Conservation (phyloP, 805 yeast genomes). For the Candida oleophila region DNA sequence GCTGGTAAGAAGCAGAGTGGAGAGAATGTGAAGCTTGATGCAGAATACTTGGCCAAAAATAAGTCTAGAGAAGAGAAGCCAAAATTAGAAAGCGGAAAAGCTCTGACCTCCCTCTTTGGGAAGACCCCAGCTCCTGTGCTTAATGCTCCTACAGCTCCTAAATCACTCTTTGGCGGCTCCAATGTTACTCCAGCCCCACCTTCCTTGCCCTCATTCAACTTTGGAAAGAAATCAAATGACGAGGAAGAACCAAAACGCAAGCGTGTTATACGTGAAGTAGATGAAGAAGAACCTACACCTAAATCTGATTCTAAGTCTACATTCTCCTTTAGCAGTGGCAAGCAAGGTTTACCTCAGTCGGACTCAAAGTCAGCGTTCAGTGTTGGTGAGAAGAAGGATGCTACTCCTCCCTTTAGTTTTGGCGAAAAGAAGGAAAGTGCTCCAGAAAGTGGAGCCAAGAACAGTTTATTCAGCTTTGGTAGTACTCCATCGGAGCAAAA, state of each 20-base stretch:
- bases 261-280: background rate
- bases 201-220: background rate
- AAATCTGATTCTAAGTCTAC: background rate
- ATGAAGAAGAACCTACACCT: background rate
- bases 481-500: no score
- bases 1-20: conserved; percentile 1
- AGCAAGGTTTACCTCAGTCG: no score
- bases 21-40: background rate
- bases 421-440: background rate
- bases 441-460: background rate
- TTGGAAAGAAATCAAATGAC: background rate
- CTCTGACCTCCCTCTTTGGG: background rate
- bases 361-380: background rate
- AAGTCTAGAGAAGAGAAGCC: background rate
- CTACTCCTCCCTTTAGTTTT: background rate
- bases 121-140: background rate
- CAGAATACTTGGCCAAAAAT: conserved; percentile 4
- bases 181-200: background rate
- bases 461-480: background rate
- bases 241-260: background rate
- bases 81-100: background rate
- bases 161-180: background rate
- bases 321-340: conserved; percentile 1
- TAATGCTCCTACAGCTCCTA: background rate
- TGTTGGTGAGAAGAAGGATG: background rate